Evolutionary conservation across 164 flowering plant genomes (phyloP), one percentile per base, ranked within the genome.

Genomic region (Euptelea pleiosperma): DNA sequence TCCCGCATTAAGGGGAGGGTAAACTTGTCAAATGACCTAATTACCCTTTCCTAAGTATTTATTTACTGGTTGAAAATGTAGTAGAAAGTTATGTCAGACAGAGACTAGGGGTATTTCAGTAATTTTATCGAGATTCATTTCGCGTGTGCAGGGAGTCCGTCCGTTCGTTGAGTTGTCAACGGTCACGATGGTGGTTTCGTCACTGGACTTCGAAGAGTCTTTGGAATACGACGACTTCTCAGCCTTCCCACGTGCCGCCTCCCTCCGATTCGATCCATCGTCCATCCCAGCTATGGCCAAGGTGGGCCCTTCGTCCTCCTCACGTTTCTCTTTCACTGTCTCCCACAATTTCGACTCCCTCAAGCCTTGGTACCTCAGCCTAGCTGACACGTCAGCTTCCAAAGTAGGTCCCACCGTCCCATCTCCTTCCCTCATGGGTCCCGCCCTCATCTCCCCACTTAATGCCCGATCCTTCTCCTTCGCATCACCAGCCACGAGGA

Each of bases 291-390:
- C 85, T 21, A 57, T 83, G 61, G 69, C 79, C 21, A 84, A 81
- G 78, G 60, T 84, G 33, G 99, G 99, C 12, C 55, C 91, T 5
- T 83, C 83, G 61, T 71, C 96, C 5, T 94, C 99, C 22, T 85
- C 96, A 4, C 79, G 98, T 18, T 91, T 91, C 74, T 61, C 98
- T 52, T 86, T 91, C 85, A 79, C 90, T 3, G 96, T 87, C 24
- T 77, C 87, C 24, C 93, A 82, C 65, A 76, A 79, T 24, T 73
- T 76, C 35, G 96, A 91, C 80, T 82, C 99, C 1, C 74, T 94
- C 64, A 94, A 91, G 57, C 99, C 99, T 0, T 94, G 99, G 99
- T 78, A 91, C 77, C 87, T 94, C 55, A 66, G 82, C 51, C 63
- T 83, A 21, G 60, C 83, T 9, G 95, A 83, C 79, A 73, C 85